A percentile compares a stretch with the other conserved stretches of the same genome.
phyloP scores from a whole-genome alignment of 2,329 filamentous ascomycete genomes.

The Penicillium sp. region DNA sequence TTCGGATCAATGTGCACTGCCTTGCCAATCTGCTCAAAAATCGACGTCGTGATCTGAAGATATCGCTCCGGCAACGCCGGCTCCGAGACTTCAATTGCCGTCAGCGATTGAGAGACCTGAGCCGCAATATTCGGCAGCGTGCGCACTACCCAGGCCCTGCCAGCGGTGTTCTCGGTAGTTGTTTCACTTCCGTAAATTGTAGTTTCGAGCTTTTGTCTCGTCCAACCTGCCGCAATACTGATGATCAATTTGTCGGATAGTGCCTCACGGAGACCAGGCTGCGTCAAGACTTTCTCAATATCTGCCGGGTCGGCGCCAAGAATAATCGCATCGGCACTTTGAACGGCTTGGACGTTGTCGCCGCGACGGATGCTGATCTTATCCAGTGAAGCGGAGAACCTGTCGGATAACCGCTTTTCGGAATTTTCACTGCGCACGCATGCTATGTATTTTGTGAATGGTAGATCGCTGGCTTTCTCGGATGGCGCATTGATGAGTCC shows the following conservation, averaged over 20 bases:
- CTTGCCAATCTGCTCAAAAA: slow-evolving; percentile 55
- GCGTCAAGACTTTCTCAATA: slow-evolving; percentile 40
- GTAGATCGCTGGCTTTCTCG: slow-evolving; percentile 9
- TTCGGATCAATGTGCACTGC: slow-evolving; percentile 54
- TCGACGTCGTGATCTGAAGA: slow-evolving; percentile 33
- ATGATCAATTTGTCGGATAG: slow-evolving; percentile 51
- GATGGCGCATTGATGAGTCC: slow-evolving; percentile 30
- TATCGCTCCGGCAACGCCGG: slow-evolving; percentile 48
- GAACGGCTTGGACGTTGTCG: slow-evolving; percentile 38
- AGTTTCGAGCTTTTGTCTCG: slow-evolving; percentile 41
- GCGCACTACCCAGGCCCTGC: slow-evolving; percentile 38
- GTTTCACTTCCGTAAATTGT: slow-evolving; percentile 34
- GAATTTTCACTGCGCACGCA: slow-evolving; percentile 46
- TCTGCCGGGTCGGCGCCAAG: slow-evolving; percentile 52
- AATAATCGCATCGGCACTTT: slow-evolving; percentile 45
- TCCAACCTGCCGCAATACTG: slow-evolving; percentile 56
- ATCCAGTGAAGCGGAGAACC: slow-evolving; percentile 33
- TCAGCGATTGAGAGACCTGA: slow-evolving; percentile 46
- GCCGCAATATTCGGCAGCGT: slow-evolving; percentile 51
- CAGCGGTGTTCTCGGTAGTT: slow-evolving; percentile 10
- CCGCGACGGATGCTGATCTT: slow-evolving; percentile 37
- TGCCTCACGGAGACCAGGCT: slow-evolving; percentile 41
- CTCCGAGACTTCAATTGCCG: slow-evolving; percentile 52
- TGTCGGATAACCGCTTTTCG: slow-evolving; percentile 32
- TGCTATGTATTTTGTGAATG: slow-evolving; percentile 41